These are phyloP conservation scores for Acanthamoeba healyi DNA, from an alignment of 208 protist genomes.

Conservation along the genomic window DNA sequence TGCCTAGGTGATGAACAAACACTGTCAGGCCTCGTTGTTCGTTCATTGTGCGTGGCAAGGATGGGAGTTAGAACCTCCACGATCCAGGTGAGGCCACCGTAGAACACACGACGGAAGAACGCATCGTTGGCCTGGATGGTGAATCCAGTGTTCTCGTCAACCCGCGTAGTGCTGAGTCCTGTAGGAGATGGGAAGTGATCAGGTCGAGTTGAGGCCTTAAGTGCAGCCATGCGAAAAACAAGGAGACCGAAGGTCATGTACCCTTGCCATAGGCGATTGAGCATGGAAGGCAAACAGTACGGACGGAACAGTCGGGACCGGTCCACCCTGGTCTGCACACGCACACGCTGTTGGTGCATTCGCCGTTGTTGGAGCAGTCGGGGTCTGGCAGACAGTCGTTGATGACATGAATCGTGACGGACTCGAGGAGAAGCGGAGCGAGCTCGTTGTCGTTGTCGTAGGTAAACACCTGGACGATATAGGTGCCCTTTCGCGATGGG, in stretches of 20 bases:
- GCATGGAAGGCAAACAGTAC: slow-evolving; percentile 46
- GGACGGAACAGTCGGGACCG: background rate
- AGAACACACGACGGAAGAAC: slow-evolving; percentile 8
- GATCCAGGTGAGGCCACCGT: slow-evolving; percentile 19
- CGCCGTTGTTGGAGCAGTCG: slow-evolving; percentile 60
- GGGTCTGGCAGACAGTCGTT: slow-evolving; percentile 47
- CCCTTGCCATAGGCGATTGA: slow-evolving; percentile 38
- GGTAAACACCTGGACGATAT: background rate
- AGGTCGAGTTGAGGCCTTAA: background rate
- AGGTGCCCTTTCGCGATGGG: background rate
- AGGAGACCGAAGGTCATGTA: background rate
- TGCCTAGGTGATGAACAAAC: background rate
- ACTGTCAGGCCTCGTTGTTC: background rate
- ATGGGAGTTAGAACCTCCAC: slow-evolving; percentile 4
- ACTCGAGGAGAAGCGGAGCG: background rate
- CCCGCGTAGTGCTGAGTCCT: slow-evolving; percentile 14
- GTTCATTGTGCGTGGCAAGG: background rate
- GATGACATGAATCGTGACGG: background rate
- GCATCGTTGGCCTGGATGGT: slow-evolving; percentile 60
- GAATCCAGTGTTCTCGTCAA: slow-evolving; percentile 1
- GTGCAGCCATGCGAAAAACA: background rate
- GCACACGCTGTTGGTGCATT: slow-evolving; percentile 26
- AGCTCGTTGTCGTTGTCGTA: slow-evolving; percentile 5
- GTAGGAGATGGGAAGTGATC: too few relatives aligned
- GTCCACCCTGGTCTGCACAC: background rate